Evolutionary conservation across 306 rosid genomes (phyloP), one percentile per base, ranked within the genome.

Genomic region (Glycine soja): DNA sequence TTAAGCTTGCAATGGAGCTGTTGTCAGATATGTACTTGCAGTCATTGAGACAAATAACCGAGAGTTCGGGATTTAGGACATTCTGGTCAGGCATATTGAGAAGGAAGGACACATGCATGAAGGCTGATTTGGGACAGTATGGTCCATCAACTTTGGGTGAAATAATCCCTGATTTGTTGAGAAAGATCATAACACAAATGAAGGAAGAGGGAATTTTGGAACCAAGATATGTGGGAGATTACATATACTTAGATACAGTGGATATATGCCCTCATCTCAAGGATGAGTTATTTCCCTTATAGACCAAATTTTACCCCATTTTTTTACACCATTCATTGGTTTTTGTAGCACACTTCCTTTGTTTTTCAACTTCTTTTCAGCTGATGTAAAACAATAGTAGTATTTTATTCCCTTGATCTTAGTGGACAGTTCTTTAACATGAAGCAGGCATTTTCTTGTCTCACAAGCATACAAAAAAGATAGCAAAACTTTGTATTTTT

Each of bases 91-190:
- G 99, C 7, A 86, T 95, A 48, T 81, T 93, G 86, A 89, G 98
- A 74, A 90, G 99, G 85, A 93, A 91, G 99, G 99, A 92, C 81
- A 93, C 99, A 3, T 93, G 95, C 15, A 85, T 93, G 99, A 95
- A 93, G 70, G 96, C 93, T 77, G 96, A 95, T 11, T 87, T 95
- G 59, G 98, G 98, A 18, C 88, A 74, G 1, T 88, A 87, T 82
- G 98, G 97, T 57, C 76, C 71, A 19, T 89, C 97, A 10, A 85
- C 70, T 38, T 57, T 95, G 88, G 88, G 73, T 34, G 92, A 89
- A 7, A 34, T 85, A 30, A 76, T 93, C 30, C 97, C 98, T 19
- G 90, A 88, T 32, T 84, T 91, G 87, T 80, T 95, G 86, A 90
- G 84, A 63, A 90, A 85, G 84, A 88, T 95, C 42, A 91, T 93